Conservation (phyloP, 805 yeast species). For the Kluyveromyces siamensis region DNA sequence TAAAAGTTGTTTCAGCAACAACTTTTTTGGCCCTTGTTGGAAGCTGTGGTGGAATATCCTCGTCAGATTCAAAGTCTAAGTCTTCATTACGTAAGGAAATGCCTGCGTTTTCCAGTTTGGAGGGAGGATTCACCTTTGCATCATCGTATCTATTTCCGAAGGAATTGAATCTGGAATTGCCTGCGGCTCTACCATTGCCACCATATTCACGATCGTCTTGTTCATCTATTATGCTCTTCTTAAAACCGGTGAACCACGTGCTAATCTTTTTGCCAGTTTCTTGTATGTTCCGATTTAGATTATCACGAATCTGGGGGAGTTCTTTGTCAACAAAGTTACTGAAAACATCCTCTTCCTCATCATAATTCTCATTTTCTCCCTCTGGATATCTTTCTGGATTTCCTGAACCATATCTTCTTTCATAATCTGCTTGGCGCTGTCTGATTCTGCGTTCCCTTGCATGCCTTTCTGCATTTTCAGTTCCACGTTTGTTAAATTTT, state of each 20-base stretch:
- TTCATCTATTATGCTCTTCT: conserved; percentile 17
- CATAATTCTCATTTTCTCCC: conserved; percentile 18
- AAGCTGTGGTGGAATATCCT: conserved; percentile 28
- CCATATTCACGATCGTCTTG: conserved; percentile 6
- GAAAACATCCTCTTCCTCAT: conserved; percentile 40
- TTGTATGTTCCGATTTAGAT: conserved; percentile 64
- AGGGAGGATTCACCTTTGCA: conserved; percentile 14
- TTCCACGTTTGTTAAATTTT: conserved; percentile 35
- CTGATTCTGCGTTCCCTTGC: conserved; percentile 23
- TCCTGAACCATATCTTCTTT: conserved; percentile 1
- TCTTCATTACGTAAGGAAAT: conserved; percentile 20
- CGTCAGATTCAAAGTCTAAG: conserved; percentile 21
- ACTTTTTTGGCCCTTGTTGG: conserved; percentile 18
- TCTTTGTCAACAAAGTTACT: conserved; percentile 52
- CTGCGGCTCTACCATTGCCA: conserved; percentile 9
- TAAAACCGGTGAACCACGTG: conserved; percentile 65
- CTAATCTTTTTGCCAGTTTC: conserved; percentile 72
- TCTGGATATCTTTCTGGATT: conserved; percentile 2
- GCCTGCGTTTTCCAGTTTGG: conserved; percentile 23
- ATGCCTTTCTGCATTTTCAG: conserved; percentile 8
- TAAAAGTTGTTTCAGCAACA: conserved; percentile 24
- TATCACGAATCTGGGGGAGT: conserved; percentile 51
- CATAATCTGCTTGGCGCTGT: conserved; percentile 17
- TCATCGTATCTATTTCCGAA: conserved; percentile 26
- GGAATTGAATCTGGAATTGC: conserved; percentile 24